Evolutionary conservation across 106 monocot genomes (phyloP), one percentile per base, ranked within the genome.

Genomic region (Allium cepa): DNA sequence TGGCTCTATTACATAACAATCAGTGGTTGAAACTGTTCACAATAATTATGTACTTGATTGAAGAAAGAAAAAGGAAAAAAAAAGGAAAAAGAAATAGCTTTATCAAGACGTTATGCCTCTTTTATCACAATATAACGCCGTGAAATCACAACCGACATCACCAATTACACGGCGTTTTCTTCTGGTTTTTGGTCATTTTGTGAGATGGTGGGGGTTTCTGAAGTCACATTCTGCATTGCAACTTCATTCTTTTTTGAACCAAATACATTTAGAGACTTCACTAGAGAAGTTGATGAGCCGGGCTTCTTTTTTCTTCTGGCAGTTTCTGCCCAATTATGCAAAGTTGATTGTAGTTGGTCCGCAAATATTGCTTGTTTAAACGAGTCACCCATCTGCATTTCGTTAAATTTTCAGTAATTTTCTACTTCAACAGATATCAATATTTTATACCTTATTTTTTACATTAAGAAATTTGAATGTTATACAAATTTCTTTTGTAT

Each of bases 321-420:
- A 10, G 18, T 66, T 48, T 73, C 82, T 17, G 56, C 74, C 82
- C 82, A 82, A 46, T 59, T 70, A 15, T 82, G 82, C 60, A 82
- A 47, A 4, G 53, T 63, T 55, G 53, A 26, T 70, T 58, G 64
- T 56, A 77, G 12, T 56, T 77, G 82, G 15, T 63, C 70, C 1
- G 46, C 66, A 61, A 82, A 82, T 70, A 82, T 82, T 4, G 69
- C 82, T 77, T 66, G 66, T 66, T 77, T 82, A 62, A 70, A 82
- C 69, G 60, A 60, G 63, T 78, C 77, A 11, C 82, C 82, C 82
- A 82, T 82, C 82, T 82, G 65, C 48, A 50, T 49, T 66, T 12
- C 7, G 53, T 3, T 3, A 11, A 55, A 55, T 12, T 4, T 55
- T 55, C 13, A 55, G 53, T 55, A 55, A 36, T 55, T 55, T 55